Conservation (phyloP, 495 filamentous ascomycete species). For the Xylaria grammica region DNA sequence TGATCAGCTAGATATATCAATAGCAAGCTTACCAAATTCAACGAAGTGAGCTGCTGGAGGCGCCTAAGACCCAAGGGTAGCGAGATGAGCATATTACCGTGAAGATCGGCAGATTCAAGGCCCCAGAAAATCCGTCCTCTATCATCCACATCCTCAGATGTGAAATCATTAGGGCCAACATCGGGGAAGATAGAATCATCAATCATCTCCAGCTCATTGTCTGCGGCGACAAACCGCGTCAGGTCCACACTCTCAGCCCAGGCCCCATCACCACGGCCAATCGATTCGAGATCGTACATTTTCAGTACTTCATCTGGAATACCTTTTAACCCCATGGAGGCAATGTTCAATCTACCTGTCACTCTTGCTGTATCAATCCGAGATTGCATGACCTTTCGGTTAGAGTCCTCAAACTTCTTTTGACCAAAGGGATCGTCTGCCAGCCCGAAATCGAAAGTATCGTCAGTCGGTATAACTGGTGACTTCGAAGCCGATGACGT, state of each 20-base stretch:
- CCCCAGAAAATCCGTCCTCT: conserved; percentile 81
- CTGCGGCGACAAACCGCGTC: conserved; percentile 84
- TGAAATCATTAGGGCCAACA: conserved; percentile 58
- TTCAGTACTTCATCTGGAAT: conserved; percentile 84
- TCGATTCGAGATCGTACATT: conserved; percentile 81
- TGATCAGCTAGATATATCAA: background rate
- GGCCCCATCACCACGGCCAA: conserved; percentile 58
- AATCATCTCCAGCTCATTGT: conserved; percentile 84
- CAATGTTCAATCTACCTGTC: conserved; percentile 87
- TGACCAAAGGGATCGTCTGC: conserved; percentile 72
- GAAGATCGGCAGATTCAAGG: conserved; percentile 80
- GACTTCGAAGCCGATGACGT: conserved; percentile 45
- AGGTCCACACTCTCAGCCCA: conserved; percentile 97
- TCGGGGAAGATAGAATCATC: conserved; percentile 79
- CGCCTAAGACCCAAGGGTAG: conserved; percentile 78
- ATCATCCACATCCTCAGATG: conserved; percentile 62
- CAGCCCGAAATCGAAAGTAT: conserved; percentile 60
- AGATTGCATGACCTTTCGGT: conserved; percentile 71
- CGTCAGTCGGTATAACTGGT: conserved; percentile 51
- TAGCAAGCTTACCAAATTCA: conserved; percentile 72
- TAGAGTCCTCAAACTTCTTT: conserved; percentile 60
- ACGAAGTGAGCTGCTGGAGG: conserved; percentile 70
- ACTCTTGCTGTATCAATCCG: conserved; percentile 76
- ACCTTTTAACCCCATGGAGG: conserved; percentile 77
- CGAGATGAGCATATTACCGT: conserved; percentile 75